These are phyloP conservation scores for Phymatotrichopsis omnivora DNA, from an alignment of 2,329 filamentous ascomycete species.

Conservation along the genomic window DNA sequence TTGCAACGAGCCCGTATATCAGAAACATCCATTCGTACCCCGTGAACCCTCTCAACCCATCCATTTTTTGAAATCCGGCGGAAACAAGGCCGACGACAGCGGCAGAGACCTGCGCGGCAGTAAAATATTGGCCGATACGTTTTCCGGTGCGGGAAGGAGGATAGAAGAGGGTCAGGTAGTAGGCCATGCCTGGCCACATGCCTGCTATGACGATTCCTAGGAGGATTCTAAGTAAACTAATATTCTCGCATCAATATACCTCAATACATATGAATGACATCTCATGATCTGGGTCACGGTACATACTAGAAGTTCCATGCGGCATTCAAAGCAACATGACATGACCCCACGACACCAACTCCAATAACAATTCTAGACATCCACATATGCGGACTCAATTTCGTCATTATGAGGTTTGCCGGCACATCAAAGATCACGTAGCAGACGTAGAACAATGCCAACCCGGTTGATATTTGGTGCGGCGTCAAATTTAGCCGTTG, in stretches of 20 bases:
- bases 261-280: not conserved
- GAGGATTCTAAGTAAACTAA: slow-evolving; percentile 64
- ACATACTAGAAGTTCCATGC: slow-evolving; percentile 74
- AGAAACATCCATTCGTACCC: slow-evolving; percentile 93
- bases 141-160: slow-evolving; percentile 77
- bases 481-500: slow-evolving; percentile 57
- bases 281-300: not conserved
- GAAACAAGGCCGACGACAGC: slow-evolving; percentile 83
- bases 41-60: slow-evolving; percentile 62
- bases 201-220: slow-evolving; percentile 81
- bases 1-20: slow-evolving; percentile 66
- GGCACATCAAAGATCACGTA: slow-evolving; percentile 86
- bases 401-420: slow-evolving; percentile 81
- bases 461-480: slow-evolving; percentile 70
- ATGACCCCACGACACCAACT: slow-evolving; percentile 72
- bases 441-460: slow-evolving; percentile 84
- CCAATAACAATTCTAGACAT: slow-evolving; percentile 86
- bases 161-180: slow-evolving; percentile 86
- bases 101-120: slow-evolving; percentile 76
- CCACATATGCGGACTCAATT: slow-evolving; percentile 74
- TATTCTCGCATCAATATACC: slow-evolving; percentile 16
- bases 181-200: slow-evolving; percentile 93
- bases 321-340: slow-evolving; percentile 69
- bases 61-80: slow-evolving; percentile 86
- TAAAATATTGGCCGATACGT: slow-evolving; percentile 82